These are phyloP conservation scores for Pharnaceum exiguum DNA, from an alignment of 148 eudicot species.

Conservation along the genomic window DNA sequence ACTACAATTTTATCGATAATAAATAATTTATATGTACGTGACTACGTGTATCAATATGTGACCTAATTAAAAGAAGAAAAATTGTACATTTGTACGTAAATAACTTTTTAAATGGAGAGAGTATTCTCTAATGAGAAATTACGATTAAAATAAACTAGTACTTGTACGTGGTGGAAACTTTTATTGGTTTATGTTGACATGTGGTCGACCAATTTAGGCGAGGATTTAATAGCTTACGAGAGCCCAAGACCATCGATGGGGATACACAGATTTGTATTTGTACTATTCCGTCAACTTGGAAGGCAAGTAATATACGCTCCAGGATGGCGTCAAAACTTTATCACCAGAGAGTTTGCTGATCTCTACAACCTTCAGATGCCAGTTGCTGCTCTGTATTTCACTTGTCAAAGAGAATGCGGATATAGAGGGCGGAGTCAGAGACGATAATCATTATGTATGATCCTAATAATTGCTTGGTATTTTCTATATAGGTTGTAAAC, in stretches of 20 bases:
- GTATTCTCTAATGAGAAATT: too few relatives aligned
- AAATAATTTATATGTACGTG: too few relatives aligned
- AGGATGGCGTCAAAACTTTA: constrained; percentile 37
- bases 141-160: neutral
- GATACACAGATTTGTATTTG: constrained; percentile 29
- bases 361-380: constrained; percentile 31
- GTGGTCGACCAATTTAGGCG: constrained; percentile 9
- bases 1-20: too few relatives aligned
- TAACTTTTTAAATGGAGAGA: too few relatives aligned
- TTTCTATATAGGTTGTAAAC: too few relatives aligned
- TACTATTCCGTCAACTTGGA: constrained; percentile 23
- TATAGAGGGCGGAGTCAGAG: constrained; percentile 15
- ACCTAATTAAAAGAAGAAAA: too few relatives aligned
- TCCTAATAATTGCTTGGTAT: too few relatives aligned
- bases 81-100: too few relatives aligned
- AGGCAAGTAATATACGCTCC: constrained; percentile 26
- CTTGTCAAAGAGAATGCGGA: constrained; percentile 30
- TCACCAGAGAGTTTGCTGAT: constrained; percentile 36
- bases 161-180: neutral
- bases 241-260: constrained; percentile 29
- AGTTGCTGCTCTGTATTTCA: constrained; percentile 32
- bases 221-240: constrained; percentile 26
- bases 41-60: too few relatives aligned
- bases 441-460: too few relatives aligned
- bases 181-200: neutral